A percentile compares a stretch with the other conserved stretches of the same genome.
Conservation (phyloP, 441 rosid genomes). For the Dalechampia spathulata region DNA sequence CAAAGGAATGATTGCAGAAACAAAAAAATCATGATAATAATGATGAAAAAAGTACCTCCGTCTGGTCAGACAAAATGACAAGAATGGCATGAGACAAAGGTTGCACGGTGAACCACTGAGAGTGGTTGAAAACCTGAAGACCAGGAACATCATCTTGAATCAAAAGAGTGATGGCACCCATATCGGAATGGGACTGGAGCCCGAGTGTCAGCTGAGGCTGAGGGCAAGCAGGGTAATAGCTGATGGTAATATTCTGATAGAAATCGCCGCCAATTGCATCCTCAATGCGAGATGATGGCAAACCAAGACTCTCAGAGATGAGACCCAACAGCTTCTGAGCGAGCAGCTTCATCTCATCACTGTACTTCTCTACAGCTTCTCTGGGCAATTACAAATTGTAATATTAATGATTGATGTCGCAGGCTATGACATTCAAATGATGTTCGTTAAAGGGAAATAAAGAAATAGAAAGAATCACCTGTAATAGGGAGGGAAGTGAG, state of each 20-base stretch:
- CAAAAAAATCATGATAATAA: background rate
- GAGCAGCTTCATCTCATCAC: conserved; percentile 49
- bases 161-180: conserved; percentile 72
- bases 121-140: conserved; percentile 65
- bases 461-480: conserved; percentile 25
- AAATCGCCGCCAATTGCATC: conserved; percentile 58
- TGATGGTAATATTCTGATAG: conserved; percentile 76
- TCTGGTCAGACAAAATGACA: conserved; percentile 70
- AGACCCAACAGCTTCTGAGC: conserved; percentile 51
- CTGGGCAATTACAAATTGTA: conserved; percentile 18
- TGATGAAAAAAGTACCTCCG: conserved; percentile 43
- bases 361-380: conserved; percentile 45
- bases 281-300: conserved; percentile 38
- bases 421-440: too few relatives aligned
- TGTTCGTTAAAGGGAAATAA: background rate
- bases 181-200: conserved; percentile 84
- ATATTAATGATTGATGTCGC: background rate
- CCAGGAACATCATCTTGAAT: conserved; percentile 84
- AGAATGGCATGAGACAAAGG: conserved; percentile 59
- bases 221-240: conserved; percentile 87
- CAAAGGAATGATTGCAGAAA: background rate
- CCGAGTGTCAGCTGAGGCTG: conserved; percentile 87
- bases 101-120: conserved; percentile 54
- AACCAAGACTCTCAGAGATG: conserved; percentile 59
- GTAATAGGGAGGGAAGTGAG: conserved; percentile 53